phyloP scores from a whole-genome alignment of 345 rosid species.

The Eucalyptus curtisii region DNA sequence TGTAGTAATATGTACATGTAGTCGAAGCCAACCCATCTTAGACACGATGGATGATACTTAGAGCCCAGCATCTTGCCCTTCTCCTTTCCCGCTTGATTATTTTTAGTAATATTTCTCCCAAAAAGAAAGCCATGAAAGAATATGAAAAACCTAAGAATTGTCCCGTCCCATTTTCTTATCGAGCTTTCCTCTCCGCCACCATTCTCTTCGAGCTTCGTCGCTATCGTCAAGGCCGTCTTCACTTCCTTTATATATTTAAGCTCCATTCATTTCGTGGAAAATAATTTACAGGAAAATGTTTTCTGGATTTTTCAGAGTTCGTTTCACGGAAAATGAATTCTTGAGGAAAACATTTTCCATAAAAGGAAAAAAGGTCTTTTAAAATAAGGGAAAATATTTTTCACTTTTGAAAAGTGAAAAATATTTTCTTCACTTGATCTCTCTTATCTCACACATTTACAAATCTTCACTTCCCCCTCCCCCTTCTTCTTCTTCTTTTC shows the following conservation, averaged over 20 bases:
- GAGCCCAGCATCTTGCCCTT: neutral
- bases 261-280: accelerated
- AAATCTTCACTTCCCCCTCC: too few relatives aligned
- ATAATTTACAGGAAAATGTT: accelerated
- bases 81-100: neutral
- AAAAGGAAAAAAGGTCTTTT: too few relatives aligned
- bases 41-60: too few relatives aligned
- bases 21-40: neutral
- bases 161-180: neutral
- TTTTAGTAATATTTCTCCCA: neutral
- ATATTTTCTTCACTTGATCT: too few relatives aligned
- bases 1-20: neutral
- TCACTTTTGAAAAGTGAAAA: too few relatives aligned
- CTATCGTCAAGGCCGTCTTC: neutral
- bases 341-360: too few relatives aligned
- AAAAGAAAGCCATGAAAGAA: neutral
- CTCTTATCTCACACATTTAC: too few relatives aligned
- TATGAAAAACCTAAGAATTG: neutral
- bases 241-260: neutral
- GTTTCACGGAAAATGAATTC: too few relatives aligned
- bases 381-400: too few relatives aligned
- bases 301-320: accelerated
- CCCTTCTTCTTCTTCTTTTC: too few relatives aligned
- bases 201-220: neutral
- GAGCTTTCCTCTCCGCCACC: neutral